These are phyloP conservation scores for Dryadomyces quercivorus DNA, from an alignment of 2,329 filamentous ascomycete species.

Conservation along the genomic window DNA sequence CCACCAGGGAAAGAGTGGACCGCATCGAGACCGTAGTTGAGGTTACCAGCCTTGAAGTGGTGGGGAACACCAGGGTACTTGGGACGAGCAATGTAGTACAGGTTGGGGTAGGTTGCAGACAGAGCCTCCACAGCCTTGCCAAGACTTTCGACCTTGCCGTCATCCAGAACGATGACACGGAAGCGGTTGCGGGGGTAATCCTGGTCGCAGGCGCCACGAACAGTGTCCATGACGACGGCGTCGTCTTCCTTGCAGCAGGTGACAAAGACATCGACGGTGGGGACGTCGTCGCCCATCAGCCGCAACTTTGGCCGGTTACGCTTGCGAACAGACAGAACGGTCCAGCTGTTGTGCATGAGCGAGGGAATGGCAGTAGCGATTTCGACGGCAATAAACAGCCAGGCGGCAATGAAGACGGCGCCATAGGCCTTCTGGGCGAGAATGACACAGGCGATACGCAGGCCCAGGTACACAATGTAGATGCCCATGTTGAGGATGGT, in stretches of 20 bases:
- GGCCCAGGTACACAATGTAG: constrained; percentile 34
- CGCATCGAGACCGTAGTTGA: constrained; percentile 47
- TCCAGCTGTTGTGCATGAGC: constrained; percentile 45
- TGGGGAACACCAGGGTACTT: constrained; percentile 36
- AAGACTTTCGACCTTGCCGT: constrained; percentile 34
- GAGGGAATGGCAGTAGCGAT: constrained; percentile 39
- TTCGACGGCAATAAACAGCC: constrained; percentile 45
- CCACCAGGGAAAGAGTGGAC: constrained; percentile 37
- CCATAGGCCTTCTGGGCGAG: constrained; percentile 30
- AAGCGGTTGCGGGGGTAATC: constrained; percentile 42
- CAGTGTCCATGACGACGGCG: constrained; percentile 43
- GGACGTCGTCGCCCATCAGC: constrained; percentile 32
- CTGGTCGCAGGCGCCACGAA: constrained; percentile 36
- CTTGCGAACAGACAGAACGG: constrained; percentile 43
- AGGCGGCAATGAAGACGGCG: constrained; percentile 35
- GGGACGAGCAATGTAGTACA: constrained; percentile 39
- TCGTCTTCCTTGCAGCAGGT: constrained; percentile 46
- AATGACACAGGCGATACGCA: constrained; percentile 40
- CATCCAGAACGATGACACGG: constrained; percentile 44
- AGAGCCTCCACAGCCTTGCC: constrained; percentile 18
- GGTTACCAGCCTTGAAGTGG: constrained; percentile 53
- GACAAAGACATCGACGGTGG: constrained; percentile 44
- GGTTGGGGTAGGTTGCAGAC: constrained; percentile 31
- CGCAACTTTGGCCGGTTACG: constrained; percentile 38
- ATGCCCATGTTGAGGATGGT: constrained; percentile 27